Percentiles rank a stretch among this genome's conserved stretches.
Evolutionary conservation across 768 basidiomycete genomes (phyloP).

Genomic region (Collybia mongolica): DNA sequence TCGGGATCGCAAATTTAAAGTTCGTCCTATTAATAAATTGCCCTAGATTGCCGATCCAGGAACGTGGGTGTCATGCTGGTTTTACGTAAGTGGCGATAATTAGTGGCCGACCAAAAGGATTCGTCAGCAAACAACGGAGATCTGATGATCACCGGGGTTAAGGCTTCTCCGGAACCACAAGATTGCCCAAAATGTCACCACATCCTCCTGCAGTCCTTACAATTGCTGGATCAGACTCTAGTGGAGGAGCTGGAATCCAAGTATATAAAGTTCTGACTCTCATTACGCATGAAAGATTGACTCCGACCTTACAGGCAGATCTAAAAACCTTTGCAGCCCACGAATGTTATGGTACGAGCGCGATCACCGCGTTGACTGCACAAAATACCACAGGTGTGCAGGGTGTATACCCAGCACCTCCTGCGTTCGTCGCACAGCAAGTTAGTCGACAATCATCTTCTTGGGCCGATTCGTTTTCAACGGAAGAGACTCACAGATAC

Average conservation of each 20-base stretch:
- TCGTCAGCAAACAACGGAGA: too few species aligned
- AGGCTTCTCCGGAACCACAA: too few species aligned
- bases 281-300: not conserved
- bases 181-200: not conserved
- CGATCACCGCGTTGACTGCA: slow-evolving; percentile 82
- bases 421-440: slow-evolving; percentile 75
- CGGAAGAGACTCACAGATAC: slow-evolving; percentile 45
- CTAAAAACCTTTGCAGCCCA: slow-evolving; percentile 81
- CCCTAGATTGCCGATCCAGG: too few species aligned
- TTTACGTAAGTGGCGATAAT: too few species aligned
- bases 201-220: slow-evolving; percentile 45
- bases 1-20: not conserved
- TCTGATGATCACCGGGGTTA: too few species aligned
- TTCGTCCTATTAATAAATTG: too few species aligned
- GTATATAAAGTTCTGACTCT: slow-evolving; percentile 31
- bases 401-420: slow-evolving; percentile 63
- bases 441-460: slow-evolving; percentile 31
- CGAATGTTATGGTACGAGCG: slow-evolving; percentile 78
- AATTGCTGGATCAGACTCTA: slow-evolving; percentile 80
- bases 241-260: slow-evolving; percentile 91
- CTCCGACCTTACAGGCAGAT: slow-evolving; percentile 58
- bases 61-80: too few species aligned
- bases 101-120: too few species aligned
- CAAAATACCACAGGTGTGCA: slow-evolving; percentile 89
- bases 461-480: slow-evolving; percentile 1